Percentiles rank a stretch among this genome's conserved stretches.
Evolutionary conservation across 2,329 filamentous ascomycete species (phyloP).

Genomic region (Bipolaris gigantea): DNA sequence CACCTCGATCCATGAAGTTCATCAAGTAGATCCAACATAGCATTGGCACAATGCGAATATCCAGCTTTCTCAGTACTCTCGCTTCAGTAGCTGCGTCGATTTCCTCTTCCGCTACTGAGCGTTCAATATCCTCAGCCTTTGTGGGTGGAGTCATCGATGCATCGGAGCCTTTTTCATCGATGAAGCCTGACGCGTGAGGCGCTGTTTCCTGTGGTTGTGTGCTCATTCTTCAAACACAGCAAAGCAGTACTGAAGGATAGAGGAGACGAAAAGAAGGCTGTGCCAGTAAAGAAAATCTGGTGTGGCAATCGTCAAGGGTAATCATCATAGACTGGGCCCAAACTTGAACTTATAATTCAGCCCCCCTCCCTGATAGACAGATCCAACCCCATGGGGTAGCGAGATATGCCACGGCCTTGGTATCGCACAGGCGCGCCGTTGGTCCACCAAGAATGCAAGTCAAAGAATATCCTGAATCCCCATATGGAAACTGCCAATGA

Average conservation of each 20-base stretch:
- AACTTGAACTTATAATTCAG: conserved; percentile 16
- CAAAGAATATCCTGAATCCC: background rate
- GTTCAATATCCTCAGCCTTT: conserved; percentile 19
- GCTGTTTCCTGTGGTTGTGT: background rate
- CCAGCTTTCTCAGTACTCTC: conserved; percentile 53
- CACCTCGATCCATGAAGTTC: conserved; percentile 52
- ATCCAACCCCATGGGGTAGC: conserved; percentile 16
- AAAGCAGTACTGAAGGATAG: background rate
- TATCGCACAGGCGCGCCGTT: conserved; percentile 14
- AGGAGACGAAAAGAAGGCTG: background rate
- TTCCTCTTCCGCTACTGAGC: conserved; percentile 3
- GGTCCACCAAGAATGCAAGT: conserved; percentile 7
- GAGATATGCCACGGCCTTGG: conserved; percentile 17
- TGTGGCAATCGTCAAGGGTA: conserved; percentile 8
- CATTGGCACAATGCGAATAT: conserved; percentile 54
- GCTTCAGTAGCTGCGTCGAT: conserved; percentile 52
- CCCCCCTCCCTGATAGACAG: conserved; percentile 1
- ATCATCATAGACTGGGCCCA: conserved; percentile 5
- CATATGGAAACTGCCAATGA: conserved; percentile 7
- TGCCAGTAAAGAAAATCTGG: background rate
- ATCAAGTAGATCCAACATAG: conserved; percentile 59
- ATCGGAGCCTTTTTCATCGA: conserved; percentile 15
- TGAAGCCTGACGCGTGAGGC: conserved; percentile 11
- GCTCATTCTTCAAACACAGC: conserved; percentile 4
- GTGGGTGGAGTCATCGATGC: conserved; percentile 15